Percentiles rank a stretch among this genome's conserved stretches.
phyloP scores from a whole-genome alignment of 345 rosid genomes.

The Acer saccharum region DNA sequence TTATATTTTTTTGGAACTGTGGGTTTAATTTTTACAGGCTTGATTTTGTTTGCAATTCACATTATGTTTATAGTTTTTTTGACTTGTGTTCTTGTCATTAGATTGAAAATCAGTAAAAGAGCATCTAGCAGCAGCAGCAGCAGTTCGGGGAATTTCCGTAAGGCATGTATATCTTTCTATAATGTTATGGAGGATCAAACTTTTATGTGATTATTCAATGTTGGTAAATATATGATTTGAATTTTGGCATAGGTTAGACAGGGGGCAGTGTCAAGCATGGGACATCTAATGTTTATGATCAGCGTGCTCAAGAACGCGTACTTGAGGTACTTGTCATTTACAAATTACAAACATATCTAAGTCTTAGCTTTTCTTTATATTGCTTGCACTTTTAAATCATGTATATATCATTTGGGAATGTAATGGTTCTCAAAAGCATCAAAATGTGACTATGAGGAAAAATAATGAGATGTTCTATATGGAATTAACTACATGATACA shows the following conservation, averaged over 20 bases:
- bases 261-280: slow-evolving; percentile 31
- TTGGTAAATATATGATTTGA: slow-evolving; percentile 6
- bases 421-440: background rate
- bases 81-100: slow-evolving; percentile 23
- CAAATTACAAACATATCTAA: background rate
- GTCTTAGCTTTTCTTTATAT: background rate
- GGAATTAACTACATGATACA: background rate
- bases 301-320: slow-evolving; percentile 54
- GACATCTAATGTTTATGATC: slow-evolving; percentile 42
- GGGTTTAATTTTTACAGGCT: background rate
- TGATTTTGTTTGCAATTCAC: background rate
- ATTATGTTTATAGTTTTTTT: background rate
- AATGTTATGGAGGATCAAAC: background rate
- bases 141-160: slow-evolving; percentile 29
- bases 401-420: background rate
- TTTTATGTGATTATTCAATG: slow-evolving; percentile 10
- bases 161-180: slow-evolving; percentile 47
- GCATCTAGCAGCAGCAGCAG: slow-evolving; percentile 29
- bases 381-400: background rate
- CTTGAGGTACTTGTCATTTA: slow-evolving; percentile 56
- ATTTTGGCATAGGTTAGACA: slow-evolving; percentile 41
- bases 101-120: slow-evolving; percentile 52
- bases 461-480: background rate
- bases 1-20: no score
- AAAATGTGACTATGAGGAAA: background rate